Percentiles rank a stretch among this genome's conserved stretches.
Conservation (phyloP, 1,284 basidiomycete genomes). For the Heliocybe sulcata region DNA sequence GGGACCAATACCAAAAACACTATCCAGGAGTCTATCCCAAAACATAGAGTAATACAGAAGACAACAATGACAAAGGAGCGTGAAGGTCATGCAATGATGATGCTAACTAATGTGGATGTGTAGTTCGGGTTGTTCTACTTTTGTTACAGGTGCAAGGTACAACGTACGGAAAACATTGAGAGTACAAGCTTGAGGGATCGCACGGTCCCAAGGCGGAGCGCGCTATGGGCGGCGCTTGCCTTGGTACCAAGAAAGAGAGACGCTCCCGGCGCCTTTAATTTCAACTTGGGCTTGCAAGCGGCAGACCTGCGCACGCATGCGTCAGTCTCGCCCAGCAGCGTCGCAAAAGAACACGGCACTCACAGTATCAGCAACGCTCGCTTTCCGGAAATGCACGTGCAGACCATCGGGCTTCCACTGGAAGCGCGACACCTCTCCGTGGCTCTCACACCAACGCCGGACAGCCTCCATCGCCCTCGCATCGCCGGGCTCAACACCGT, state of each 20-base stretch:
- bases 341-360: background rate
- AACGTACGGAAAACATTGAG: background rate
- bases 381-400: background rate
- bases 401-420: background rate
- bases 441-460: background rate
- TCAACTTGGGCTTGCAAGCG: slow-evolving; percentile 1
- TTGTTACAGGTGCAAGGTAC: background rate
- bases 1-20: background rate
- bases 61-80: background rate
- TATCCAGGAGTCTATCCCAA: background rate
- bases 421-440: background rate
- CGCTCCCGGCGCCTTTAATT: slow-evolving; percentile 1
- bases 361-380: background rate
- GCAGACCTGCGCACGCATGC: background rate
- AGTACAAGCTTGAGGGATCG: background rate
- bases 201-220: background rate
- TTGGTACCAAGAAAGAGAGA: slow-evolving; percentile 1
- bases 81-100: background rate
- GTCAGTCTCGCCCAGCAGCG: background rate
- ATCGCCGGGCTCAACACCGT: slow-evolving; percentile 44
- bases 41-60: background rate
- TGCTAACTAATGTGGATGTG: no score
- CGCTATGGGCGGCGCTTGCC: slow-evolving; percentile 1
- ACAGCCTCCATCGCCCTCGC: slow-evolving; percentile 44
- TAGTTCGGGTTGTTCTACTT: background rate